Base-by-base conservation (phyloP, 345 rosid genomes). In the Aethionema arabicum region DNA sequence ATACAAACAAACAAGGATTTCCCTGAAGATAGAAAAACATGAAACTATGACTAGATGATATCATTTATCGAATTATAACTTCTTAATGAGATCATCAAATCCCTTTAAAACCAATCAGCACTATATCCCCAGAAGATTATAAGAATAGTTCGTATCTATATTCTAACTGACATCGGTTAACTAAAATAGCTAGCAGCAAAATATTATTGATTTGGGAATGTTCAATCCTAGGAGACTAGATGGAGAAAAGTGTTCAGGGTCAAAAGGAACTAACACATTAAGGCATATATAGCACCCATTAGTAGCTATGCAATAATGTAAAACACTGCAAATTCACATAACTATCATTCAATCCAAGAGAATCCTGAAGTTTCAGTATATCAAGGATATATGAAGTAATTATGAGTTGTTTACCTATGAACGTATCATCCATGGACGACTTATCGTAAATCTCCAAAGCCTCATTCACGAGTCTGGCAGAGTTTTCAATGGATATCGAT, bases 391-490 rank as follows among this genome's bases (percentile, higher is more conserved):
- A 55, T 5, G 31, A 62, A 55, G 61, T 48, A n/a, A n/a, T 21
- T 56, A 13, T 36, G 29, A 35, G 32, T 52, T 47, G 59, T 58
- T 67, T 63, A 93, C 99, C 99, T 77, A 77, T 74, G 72, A 82
- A 77, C 80, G 80, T 63, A 36, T 78, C 78, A 38, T 73, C 76
- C 3, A 50, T 46, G 48, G 83, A 80, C 42, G 76, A 60, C 45
- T 82, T 76, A 42, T 83, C 82, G 68, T 72, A 81, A 45, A 68
- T 27, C 73, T 78, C 75, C 32, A 82, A 53, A 43, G 79, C 83
- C 74, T 90, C 90, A 50, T 71, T 74, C 42, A 74, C 68, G 43
- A 81, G 75, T 61, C 77, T 82, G 39, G 83, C 55, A 56, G 70
- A 80, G 46, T 44, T 68, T 74, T 78, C 79, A 48, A 61, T 76